Evolutionary conservation across 768 basidiomycete species (phyloP), one percentile per base, ranked within the genome.

Genomic region (Zangia roseola): DNA sequence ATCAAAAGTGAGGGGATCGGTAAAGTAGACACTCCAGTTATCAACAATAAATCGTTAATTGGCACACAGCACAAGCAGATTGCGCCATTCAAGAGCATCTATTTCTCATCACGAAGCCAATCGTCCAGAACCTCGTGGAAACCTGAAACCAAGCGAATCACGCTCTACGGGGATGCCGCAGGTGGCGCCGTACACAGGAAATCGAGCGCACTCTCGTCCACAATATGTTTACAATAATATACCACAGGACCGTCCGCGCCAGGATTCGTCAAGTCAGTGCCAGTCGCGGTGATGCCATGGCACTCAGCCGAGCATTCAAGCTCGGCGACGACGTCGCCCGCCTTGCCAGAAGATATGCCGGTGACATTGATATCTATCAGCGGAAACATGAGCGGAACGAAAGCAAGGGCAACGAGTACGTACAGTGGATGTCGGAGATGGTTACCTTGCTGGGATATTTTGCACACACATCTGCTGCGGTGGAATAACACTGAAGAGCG

Each of bases 361-460:
- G 65, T 66, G 36, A 77, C 60, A 50, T 75, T 71, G 49, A 70
- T 65, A 55, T 65, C 65, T 73, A 40, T 26, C 36, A 16, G 6
- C 17, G 24, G 41, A 9, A 10, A 5, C n/a, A 14, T 16, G 10
- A 20, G 35, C 3, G 12, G 4, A 10, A 2, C 1, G 4, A 5
- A 14, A 42, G 23, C 3, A 31, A 31, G 6, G 14, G 9, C 5
- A 6, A n/a, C n/a, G n/a, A n/a, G 19, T 14, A 59, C 71, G 33
- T 43, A 73, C 69, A 75, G 47, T 73, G 72, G 12, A 76, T 62
- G 48, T 78, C 72, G 25, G 71, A 74, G 46, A 78, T 74, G 26
- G 45, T 61, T 16, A 70, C 38, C 14, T 53, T 64, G 52, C 65
- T 69, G 10, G 71, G 74, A 58, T 63, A 73, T 55, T 71, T 57